Evolutionary conservation across 1,284 basidiomycete species (phyloP), one percentile per base, ranked within the genome.

Genomic region (Schizophyllum commune): DNA sequence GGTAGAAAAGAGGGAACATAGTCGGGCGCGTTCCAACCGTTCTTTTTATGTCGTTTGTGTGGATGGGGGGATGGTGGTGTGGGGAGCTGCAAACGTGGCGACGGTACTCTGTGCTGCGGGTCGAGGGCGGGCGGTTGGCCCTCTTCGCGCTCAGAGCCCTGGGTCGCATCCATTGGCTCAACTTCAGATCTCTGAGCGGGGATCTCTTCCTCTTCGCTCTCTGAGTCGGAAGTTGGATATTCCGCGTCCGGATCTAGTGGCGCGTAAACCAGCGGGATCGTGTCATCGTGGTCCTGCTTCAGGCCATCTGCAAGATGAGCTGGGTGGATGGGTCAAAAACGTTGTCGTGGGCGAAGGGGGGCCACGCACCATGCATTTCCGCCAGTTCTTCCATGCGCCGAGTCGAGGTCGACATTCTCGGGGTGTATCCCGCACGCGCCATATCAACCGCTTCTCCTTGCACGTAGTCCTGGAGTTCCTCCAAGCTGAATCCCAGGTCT

Each of bases 401-500:
- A 51, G 74, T 74, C 4, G 84, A 84, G 68, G 83, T 13, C 39
- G 39, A 47, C 39, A 17, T 47, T 13, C 39, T 81, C 8, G 81
- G 71, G 8, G 83, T 82, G 71, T 89, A 90, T 39, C 85, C 78
- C 52, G 79, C 77, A 62, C 27, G 19, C 20, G 27, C 53, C 20
- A 55, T 27, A 27, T 55, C 53, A 91, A 70, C 65, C 92, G 90
- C 66, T 75, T 77, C 13, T 80, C 88, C 70, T 91, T 89, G 1
- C 79, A 75, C 32, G 72, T 70, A 91, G 62, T 88, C 85, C 22
- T 70, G 73, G 57, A 92, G 72, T 69, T 92, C 89, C 9, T 88
- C 83, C n/a, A 88, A 61, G 56, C 77, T 81, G 0, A 88, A 78
- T 20, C 89, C 89, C 13, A 91, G 74, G 60, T 91, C 89, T n/a